Evolutionary conservation across 345 rosid species (phyloP).

Genomic region (Syzygium aromaticum): DNA sequence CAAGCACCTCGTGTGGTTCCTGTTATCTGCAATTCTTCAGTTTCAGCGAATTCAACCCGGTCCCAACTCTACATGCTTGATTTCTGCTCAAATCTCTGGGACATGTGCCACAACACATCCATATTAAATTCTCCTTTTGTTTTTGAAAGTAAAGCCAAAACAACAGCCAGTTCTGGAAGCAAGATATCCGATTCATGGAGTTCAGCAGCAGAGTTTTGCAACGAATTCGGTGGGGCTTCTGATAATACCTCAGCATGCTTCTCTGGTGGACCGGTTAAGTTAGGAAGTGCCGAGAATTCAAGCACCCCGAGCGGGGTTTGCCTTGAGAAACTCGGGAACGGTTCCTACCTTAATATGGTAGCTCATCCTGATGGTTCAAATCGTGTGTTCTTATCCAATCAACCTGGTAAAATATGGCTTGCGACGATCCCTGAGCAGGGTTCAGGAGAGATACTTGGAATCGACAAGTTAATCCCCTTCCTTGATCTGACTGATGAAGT

Average conservation of each 20-base stretch:
- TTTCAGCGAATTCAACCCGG: slow-evolving; percentile 40
- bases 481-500: slow-evolving; percentile 72
- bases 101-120: slow-evolving; percentile 66
- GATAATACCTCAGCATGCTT: slow-evolving; percentile 42
- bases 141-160: slow-evolving; percentile 45
- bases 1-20: slow-evolving; percentile 50
- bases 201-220: slow-evolving; percentile 60
- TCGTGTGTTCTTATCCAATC: slow-evolving; percentile 66
- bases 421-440: slow-evolving; percentile 68
- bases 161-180: slow-evolving; percentile 23
- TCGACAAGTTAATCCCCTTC: slow-evolving; percentile 60
- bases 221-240: slow-evolving; percentile 53
- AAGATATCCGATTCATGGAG: slow-evolving; percentile 49
- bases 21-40: slow-evolving; percentile 78
- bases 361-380: slow-evolving; percentile 84
- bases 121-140: slow-evolving; percentile 60
- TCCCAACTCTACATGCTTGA: slow-evolving; percentile 29
- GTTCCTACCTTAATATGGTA: slow-evolving; percentile 69
- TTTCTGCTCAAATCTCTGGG: slow-evolving; percentile 83
- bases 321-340: slow-evolving; percentile 69
- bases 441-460: slow-evolving; percentile 35
- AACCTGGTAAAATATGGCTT: slow-evolving; percentile 59
- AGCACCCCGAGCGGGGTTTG: slow-evolving; percentile 55
- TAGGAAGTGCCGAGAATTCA: slow-evolving; percentile 18
- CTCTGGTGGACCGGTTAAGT: slow-evolving; percentile 43